Evolutionary conservation across 1,284 basidiomycete genomes (phyloP), one percentile per base, ranked within the genome.

Genomic region (Neonothopanus nambi): DNA sequence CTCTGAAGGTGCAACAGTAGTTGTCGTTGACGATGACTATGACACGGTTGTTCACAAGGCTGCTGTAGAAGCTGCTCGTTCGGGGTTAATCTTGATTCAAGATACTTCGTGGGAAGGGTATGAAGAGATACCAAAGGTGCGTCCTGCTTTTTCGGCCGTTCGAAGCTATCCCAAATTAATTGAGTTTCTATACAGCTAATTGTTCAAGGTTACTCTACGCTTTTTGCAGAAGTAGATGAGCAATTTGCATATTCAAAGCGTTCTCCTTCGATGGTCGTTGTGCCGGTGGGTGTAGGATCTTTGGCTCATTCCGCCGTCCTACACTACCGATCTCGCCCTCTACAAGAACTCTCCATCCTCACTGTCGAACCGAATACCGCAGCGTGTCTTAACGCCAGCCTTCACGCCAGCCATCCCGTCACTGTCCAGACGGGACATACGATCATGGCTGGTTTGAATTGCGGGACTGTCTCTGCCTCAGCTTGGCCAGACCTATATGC

Each of bases 221-320:
- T 56, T n/a, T 46, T 59, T 18, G 8, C 17, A 4, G 57, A 59
- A 39, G n/a, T 42, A 17, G 47, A 54, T 36, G 42, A 56, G 28
- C 46, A 54, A 40, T 28, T 57, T 18, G 18, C 44, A 23, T 41
- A 36, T 18, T 15, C 26, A 18, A 26, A 36, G 4, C 20, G 33
- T 15, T 33, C 38, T 20, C 51, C 52, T 9, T 39, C 49, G 6
- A 30, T 46, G 41, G 33, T 57, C 18, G 30, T 59, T 38, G 54
- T 50, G n/a, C 55, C 57, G n/a, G 55, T 56, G 1, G 57, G 57
- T 17, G 55, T 56, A 12, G 57, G 57, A 28, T 57, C 57, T 15
- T 24, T 59, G 15, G 57, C 57, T 5, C 55, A 57, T 26, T 57
- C 57, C 11, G 57, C 52, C 13, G 48, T 54, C 13, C 37, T 38